phyloP scores from a whole-genome alignment of 352 stramenopile genomes.

The Globisporangium iwayamae region DNA sequence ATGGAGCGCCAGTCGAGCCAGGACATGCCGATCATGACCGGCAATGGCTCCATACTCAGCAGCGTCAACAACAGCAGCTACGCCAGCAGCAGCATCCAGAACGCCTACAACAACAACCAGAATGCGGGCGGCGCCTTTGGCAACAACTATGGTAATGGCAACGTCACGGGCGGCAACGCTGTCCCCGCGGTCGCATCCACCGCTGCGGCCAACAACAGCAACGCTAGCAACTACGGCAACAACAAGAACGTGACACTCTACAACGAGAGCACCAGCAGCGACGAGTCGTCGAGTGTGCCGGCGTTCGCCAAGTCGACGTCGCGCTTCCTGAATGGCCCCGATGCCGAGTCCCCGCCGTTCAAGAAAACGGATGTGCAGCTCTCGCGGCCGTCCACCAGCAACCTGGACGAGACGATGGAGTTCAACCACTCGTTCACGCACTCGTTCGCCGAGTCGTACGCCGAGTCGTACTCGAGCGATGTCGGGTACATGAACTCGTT shows the following conservation, averaged over 20 bases:
- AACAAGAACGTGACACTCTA: slow-evolving; percentile 13
- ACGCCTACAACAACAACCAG: slow-evolving; percentile 13
- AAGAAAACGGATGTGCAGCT: slow-evolving; percentile 31
- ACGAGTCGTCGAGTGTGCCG: slow-evolving; percentile 3
- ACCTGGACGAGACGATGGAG: slow-evolving; percentile 55
- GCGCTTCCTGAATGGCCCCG: slow-evolving; percentile 15
- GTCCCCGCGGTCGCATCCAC: background rate
- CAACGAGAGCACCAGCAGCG: background rate
- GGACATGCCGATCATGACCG: slow-evolving; percentile 20
- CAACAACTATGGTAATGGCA: slow-evolving; percentile 10
- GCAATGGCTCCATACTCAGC: slow-evolving; percentile 10
- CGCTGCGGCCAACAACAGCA: slow-evolving; percentile 1
- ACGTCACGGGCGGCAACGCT: background rate
- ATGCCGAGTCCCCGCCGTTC: slow-evolving; percentile 29
- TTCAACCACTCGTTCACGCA: slow-evolving; percentile 52
- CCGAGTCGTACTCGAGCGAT: slow-evolving; percentile 36
- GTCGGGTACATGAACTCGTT: slow-evolving; percentile 38
- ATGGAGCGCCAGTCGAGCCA: slow-evolving; percentile 22
- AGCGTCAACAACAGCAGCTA: slow-evolving; percentile 16
- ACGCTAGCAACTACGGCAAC: background rate
- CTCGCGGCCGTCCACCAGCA: slow-evolving; percentile 42
- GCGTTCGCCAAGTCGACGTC: slow-evolving; percentile 13
- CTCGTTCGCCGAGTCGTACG: slow-evolving; percentile 59
- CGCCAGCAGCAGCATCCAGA: slow-evolving; percentile 2
- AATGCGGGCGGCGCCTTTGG: background rate